phyloP scores from a whole-genome alignment of 1,139 yeast species.

The Candida sanyaensis region DNA sequence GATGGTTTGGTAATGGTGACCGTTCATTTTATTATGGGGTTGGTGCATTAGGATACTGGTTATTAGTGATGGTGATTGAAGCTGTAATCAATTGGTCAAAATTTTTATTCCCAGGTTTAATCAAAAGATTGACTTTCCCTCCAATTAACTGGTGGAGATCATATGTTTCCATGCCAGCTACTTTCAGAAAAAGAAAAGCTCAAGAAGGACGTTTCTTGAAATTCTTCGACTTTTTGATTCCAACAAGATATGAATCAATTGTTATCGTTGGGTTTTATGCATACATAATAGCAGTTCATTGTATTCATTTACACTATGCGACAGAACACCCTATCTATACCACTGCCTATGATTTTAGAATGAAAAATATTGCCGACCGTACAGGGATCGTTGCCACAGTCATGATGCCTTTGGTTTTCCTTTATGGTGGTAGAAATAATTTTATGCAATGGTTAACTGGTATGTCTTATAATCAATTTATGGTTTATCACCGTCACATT shows the following conservation, averaged over 20 bases:
- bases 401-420: constrained; percentile 24
- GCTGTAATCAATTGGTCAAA: constrained; percentile 43
- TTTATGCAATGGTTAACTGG: constrained; percentile 43
- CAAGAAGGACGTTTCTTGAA: constrained; percentile 20
- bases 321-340: constrained; percentile 25
- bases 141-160: constrained; percentile 26
- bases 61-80: constrained; percentile 39
- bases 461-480: constrained; percentile 37
- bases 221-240: constrained; percentile 25
- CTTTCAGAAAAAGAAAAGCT: constrained; percentile 23
- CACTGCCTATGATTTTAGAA: constrained; percentile 22
- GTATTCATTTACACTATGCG: constrained; percentile 29
- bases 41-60: constrained; percentile 52
- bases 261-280: constrained; percentile 36
- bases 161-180: constrained; percentile 32
- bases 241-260: constrained; percentile 26
- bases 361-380: constrained; percentile 28
- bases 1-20: constrained; percentile 35
- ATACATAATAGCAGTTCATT: constrained; percentile 26
- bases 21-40: constrained; percentile 49
- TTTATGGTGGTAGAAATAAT: constrained; percentile 38
- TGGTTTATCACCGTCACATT: constrained; percentile 40
- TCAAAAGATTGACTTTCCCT: constrained; percentile 23
- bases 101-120: constrained; percentile 25
- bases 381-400: constrained; percentile 32